Percentiles rank a stretch among this genome's conserved stretches.
Conservation (phyloP, 2,329 filamentous ascomycete genomes). For the Aspergillus bombycis region DNA sequence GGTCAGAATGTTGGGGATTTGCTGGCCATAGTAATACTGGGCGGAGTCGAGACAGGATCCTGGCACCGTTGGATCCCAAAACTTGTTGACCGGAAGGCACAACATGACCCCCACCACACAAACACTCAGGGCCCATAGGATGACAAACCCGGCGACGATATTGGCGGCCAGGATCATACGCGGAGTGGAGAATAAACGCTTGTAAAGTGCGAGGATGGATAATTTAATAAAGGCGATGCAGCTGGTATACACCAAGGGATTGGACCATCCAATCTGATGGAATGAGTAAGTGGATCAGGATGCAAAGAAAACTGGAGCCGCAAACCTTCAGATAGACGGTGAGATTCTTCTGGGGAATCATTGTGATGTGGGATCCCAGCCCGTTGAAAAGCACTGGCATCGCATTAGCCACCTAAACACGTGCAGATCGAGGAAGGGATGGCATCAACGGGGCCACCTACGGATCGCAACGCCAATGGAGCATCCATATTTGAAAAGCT, state of each 20-base stretch:
- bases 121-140: slow-evolving; percentile 28
- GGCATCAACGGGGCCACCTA: slow-evolving; percentile 17
- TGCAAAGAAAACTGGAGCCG: too few relatives aligned
- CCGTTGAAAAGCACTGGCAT: slow-evolving; percentile 30
- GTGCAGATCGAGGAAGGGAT: background rate
- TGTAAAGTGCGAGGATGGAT: slow-evolving; percentile 34
- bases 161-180: slow-evolving; percentile 26
- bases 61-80: slow-evolving; percentile 28
- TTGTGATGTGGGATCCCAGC: slow-evolving; percentile 32
- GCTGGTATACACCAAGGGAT: slow-evolving; percentile 31
- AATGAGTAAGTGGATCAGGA: slow-evolving; percentile 4
- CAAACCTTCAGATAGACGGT: slow-evolving; percentile 29
- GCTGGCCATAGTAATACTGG: slow-evolving; percentile 32
- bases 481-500: slow-evolving; percentile 36
- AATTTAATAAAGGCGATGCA: slow-evolving; percentile 31
- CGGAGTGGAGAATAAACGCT: slow-evolving; percentile 28
- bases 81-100: slow-evolving; percentile 30
- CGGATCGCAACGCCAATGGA: slow-evolving; percentile 29
- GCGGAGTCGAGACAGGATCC: slow-evolving; percentile 30
- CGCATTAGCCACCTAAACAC: background rate
- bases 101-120: slow-evolving; percentile 25
- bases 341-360: slow-evolving; percentile 29
- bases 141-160: slow-evolving; percentile 23
- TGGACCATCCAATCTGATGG: slow-evolving; percentile 30
- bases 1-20: slow-evolving; percentile 35